Conservation (phyloP, 805 yeast species). For the Wickerhamiella nectarea region DNA sequence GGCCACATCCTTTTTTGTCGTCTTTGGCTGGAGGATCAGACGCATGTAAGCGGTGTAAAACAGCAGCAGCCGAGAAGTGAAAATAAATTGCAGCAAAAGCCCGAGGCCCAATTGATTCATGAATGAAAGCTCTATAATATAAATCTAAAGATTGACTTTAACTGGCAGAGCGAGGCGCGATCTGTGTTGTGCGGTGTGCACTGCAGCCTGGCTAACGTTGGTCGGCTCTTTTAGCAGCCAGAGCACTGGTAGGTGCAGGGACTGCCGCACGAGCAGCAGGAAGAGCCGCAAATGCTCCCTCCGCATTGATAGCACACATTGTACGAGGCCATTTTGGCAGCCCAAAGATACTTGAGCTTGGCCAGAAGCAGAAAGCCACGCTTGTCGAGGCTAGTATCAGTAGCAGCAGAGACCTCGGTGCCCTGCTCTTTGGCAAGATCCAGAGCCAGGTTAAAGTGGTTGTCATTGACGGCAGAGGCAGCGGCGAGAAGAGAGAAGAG, state of each 20-base stretch:
- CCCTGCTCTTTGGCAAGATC: slow-evolving; percentile 9
- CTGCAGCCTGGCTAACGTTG: no score
- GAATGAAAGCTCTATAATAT: no score
- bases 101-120: not conserved
- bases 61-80: no score
- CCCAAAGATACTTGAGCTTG: slow-evolving; percentile 9
- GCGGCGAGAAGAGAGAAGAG: slow-evolving; percentile 2
- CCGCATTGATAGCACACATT: slow-evolving; percentile 8
- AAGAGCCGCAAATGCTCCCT: slow-evolving; percentile 6
- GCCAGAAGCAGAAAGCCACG: slow-evolving; percentile 7
- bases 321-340: slow-evolving; percentile 4
- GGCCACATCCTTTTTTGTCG: slow-evolving; percentile 5
- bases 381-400: slow-evolving; percentile 29
- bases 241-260: slow-evolving; percentile 4
- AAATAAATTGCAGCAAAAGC: not conserved
- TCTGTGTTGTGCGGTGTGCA: no score
- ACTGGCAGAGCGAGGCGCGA: not conserved
- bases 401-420: slow-evolving; percentile 58
- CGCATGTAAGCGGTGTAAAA: slow-evolving; percentile 8
- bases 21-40: slow-evolving; percentile 8
- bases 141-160: no score
- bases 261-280: slow-evolving; percentile 7
- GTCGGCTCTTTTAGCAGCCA: no score
- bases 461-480: slow-evolving; percentile 1
- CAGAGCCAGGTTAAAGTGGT: slow-evolving; percentile 4